Evolutionary conservation across 768 basidiomycete species (phyloP).

Genomic region (Crucibulum laeve): DNA sequence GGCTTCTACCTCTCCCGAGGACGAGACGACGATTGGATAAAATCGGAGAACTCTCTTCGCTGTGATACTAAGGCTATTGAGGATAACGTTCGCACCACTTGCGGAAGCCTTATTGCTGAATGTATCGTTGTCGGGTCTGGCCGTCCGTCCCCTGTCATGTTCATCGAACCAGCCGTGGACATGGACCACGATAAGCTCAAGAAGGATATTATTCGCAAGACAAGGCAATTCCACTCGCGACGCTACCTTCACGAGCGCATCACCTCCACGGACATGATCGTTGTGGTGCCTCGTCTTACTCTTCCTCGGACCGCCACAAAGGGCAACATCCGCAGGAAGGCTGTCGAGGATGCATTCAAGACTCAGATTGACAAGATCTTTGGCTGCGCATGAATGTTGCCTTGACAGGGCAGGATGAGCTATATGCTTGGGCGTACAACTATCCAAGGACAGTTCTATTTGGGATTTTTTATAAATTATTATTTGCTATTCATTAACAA

Average conservation of each 20-base stretch:
- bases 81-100: constrained; percentile 66
- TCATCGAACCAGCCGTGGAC: constrained; percentile 59
- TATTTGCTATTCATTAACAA: neutral
- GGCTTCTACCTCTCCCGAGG: constrained; percentile 65
- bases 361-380: constrained; percentile 1
- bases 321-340: constrained; percentile 75
- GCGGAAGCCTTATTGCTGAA: constrained; percentile 60
- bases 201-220: constrained; percentile 70
- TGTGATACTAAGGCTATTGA: constrained; percentile 83
- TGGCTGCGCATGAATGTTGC: neutral
- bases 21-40: constrained; percentile 84
- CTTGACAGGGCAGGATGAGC: neutral
- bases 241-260: constrained; percentile 81
- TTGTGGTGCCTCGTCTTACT: constrained; percentile 61
- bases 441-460: neutral
- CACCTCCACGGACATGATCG: constrained; percentile 55
- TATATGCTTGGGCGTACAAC: neutral
- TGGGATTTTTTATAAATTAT: neutral
- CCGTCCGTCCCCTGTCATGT: constrained; percentile 71
- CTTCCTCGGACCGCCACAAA: constrained; percentile 78
- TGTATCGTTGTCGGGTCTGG: constrained; percentile 78
- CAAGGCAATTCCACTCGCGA: constrained; percentile 66
- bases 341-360: constrained; percentile 54
- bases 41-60: constrained; percentile 71
- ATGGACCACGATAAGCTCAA: constrained; percentile 56